Base-by-base conservation (phyloP, 164 flowering plant species). In the Vitis cinerea region DNA sequence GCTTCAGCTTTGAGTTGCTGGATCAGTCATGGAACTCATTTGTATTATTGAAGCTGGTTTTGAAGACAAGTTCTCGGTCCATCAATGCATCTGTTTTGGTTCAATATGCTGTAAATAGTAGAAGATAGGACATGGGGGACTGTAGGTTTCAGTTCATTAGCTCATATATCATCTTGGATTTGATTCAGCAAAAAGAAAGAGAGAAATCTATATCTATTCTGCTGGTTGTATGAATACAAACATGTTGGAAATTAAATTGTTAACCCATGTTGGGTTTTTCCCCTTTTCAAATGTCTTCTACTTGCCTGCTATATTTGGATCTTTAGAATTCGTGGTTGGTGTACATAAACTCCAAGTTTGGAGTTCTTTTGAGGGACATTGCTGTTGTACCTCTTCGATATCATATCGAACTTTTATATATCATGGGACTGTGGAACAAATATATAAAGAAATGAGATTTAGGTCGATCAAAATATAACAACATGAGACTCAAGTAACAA, bases 41-140 rank as follows among this genome's bases (percentile, higher is more conserved):
- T 10, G 31, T 52, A 30, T 53, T 4, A 17, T 3, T 29, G 63
- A 58, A 12, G 51, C 44, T 37, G 44, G 44, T 37, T 13, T 27
- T 50, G 16, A 19, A 60, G 59, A 44, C 7, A 50, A 30, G 27
- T 27, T 59, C 48, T 29, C 16, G 59, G 59, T 4, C 10, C 47
- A 16, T 44, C 70, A 17, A 19, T 27, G 19, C 15, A 44, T 37
- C 50, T 62, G 4, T 14, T 1, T 16, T 16, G 53, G 47, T 23
- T 29, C 5, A 12, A 16, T 10, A 19, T n/a, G 44, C 44, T 69
- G 72, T 69, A 69, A 69, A 69, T 69, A 61, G 51, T 62, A 52
- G 57, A 68, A 44, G 72, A 17, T 37, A 37, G 8, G 44, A 37
- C 44, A 37, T 37, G 6, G 44, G 44, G 6, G 6, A 3, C 44